Conservation (phyloP, 2,329 filamentous ascomycete genomes). For the Fusarium nisikadoi region DNA sequence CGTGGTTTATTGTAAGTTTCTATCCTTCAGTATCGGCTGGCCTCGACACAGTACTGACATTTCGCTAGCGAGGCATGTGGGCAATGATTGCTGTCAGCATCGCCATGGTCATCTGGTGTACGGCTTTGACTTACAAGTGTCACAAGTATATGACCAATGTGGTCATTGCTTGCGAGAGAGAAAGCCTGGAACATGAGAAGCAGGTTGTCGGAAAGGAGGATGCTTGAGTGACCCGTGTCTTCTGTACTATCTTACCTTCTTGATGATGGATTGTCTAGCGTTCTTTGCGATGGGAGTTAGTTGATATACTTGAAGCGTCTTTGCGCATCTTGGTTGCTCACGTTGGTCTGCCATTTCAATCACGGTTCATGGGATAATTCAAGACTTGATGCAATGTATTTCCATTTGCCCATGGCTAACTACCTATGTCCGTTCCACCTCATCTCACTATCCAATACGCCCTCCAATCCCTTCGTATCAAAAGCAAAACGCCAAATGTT, state of each 20-base stretch:
- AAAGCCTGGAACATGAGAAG: constrained; percentile 19
- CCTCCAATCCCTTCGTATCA: background rate
- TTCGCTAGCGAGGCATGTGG: constrained; percentile 71
- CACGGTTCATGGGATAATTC: too few relatives aligned
- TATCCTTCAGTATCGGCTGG: fast-evolving
- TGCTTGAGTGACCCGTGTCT: background rate
- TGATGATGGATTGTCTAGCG: background rate
- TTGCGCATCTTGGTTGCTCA: background rate
- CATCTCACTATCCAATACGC: background rate
- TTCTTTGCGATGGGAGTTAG: background rate
- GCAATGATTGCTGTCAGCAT: constrained; percentile 75
- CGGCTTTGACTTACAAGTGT: constrained; percentile 56
- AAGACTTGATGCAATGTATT: background rate
- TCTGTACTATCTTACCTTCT: background rate
- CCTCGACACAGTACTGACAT: background rate
- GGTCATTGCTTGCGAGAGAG: constrained; percentile 1
- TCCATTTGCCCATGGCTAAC: constrained; percentile 8
- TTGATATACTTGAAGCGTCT: background rate
- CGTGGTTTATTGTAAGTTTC: constrained; percentile 68
- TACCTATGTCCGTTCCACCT: background rate
- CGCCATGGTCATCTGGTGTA: constrained; percentile 69
- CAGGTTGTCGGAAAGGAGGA: background rate
- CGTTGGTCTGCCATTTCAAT: background rate
- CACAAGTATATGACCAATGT: constrained; percentile 10
- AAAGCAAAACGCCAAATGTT: constrained; percentile 21